These are phyloP conservation scores for Hypoxylon sp. DNA, from an alignment of 2,329 filamentous ascomycete genomes.

Conservation along the genomic window DNA sequence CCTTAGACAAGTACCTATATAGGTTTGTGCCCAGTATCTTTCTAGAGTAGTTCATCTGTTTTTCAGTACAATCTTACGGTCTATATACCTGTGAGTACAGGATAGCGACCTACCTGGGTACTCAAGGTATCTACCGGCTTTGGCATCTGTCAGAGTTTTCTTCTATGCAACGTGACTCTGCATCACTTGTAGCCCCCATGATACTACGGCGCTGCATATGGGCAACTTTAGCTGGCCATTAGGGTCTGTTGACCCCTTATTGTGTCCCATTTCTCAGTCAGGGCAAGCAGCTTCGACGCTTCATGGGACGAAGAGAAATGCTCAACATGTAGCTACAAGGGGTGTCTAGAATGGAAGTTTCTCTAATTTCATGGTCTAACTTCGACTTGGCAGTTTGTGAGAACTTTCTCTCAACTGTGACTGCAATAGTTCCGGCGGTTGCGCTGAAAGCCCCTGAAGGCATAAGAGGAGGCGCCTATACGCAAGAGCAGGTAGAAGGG, in stretches of 20 bases:
- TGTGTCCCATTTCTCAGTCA: neutral
- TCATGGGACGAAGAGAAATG: neutral
- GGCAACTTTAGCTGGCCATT: neutral
- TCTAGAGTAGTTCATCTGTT: neutral
- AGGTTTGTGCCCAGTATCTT: too few species aligned
- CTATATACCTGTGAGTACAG: neutral
- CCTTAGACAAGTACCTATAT: too few species aligned
- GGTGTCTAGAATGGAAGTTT: too few species aligned
- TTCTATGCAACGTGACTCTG: neutral
- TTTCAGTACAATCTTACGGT: neutral
- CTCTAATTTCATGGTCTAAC: too few species aligned
- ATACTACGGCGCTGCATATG: neutral
- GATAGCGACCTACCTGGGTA: neutral
- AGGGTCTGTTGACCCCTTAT: neutral
- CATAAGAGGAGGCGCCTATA: too few species aligned
- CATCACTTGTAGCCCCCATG: neutral
- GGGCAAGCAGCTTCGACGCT: neutral
- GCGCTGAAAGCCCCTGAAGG: too few species aligned
- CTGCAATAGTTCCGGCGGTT: too few species aligned
- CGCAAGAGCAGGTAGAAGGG: too few species aligned
- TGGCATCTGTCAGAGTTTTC: neutral
- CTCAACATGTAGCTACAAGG: neutral
- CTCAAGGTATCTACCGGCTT: too few species aligned
- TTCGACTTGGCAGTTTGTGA: too few species aligned
- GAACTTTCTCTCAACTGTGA: too few species aligned